Percentiles rank a stretch among this genome's conserved stretches.
phyloP scores from a whole-genome alignment of 2,329 filamentous ascomycete species.

The Fusarium sp. region DNA sequence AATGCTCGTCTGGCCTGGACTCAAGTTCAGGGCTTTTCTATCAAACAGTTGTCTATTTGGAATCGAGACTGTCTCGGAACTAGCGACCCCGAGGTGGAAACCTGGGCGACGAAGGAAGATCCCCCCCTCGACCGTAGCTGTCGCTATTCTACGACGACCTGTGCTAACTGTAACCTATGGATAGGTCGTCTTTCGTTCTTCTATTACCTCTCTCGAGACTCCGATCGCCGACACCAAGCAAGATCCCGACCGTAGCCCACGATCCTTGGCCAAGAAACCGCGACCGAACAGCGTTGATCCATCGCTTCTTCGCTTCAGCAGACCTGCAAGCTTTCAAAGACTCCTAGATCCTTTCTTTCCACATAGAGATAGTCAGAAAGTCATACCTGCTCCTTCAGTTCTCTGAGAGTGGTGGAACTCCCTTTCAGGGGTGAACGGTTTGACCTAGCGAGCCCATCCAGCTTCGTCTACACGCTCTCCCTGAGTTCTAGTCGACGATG shows the following conservation, averaged over 20 bases:
- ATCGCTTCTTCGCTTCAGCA: not conserved
- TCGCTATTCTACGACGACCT: not conserved
- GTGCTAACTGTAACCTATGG: not conserved
- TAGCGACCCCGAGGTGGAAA: not conserved
- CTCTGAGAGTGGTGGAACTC: not conserved
- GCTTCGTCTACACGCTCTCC: not conserved
- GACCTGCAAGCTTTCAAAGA: too few relatives aligned
- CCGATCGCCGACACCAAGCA: not conserved
- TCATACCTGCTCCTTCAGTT: not conserved
- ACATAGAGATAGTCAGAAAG: not conserved
- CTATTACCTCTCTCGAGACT: not conserved
- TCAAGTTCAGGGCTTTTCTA: rapidly evolving
- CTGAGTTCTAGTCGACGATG: not conserved
- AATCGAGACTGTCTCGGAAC: not conserved
- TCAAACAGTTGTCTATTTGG: not conserved
- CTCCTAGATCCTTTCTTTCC: too few relatives aligned
- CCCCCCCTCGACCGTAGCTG: not conserved
- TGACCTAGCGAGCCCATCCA: not conserved
- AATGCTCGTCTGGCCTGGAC: rapidly evolving
- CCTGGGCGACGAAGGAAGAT: not conserved
- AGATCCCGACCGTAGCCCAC: not conserved
- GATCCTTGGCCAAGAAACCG: not conserved
- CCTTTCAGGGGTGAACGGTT: not conserved
- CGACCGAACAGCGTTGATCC: not conserved
- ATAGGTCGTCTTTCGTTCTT: not conserved